phyloP scores from a whole-genome alignment of 495 filamentous ascomycete genomes.

The Margaritispora aquatica region DNA sequence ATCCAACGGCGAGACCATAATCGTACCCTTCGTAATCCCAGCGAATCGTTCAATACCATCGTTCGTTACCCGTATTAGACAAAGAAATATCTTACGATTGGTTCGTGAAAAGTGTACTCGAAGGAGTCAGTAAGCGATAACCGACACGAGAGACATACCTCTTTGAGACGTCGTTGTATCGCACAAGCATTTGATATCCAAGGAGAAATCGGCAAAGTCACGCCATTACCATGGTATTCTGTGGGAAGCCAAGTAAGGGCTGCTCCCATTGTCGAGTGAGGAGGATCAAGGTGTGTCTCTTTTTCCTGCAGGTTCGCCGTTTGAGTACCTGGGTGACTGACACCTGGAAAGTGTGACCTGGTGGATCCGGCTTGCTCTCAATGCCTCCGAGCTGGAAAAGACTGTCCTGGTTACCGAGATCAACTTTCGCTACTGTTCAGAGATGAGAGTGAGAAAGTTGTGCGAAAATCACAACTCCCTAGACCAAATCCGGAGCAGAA shows the following conservation, averaged over 20 bases:
- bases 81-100: too few species aligned
- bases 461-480: constrained; percentile 45
- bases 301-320: not conserved
- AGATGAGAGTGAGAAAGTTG: constrained; percentile 62
- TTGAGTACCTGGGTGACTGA: not conserved
- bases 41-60: too few species aligned
- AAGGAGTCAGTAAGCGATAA: not conserved
- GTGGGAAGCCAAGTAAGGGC: constrained; percentile 61
- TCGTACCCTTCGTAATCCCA: too few species aligned
- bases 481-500: not conserved
- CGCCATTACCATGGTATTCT: constrained; percentile 56
- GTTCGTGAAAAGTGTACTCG: too few species aligned
- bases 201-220: not conserved
- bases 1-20: not conserved
- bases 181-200: not conserved
- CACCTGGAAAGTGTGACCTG: constrained; percentile 54
- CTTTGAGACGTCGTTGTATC: not conserved
- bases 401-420: constrained; percentile 66
- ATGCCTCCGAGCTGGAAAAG: constrained; percentile 53
- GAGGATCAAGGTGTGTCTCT: constrained; percentile 13
- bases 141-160: not conserved
- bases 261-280: constrained; percentile 36
- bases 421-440: constrained; percentile 65
- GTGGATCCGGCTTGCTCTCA: constrained; percentile 58
- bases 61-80: too few species aligned